phyloP scores from a whole-genome alignment of 306 rosid species.

The Gastrolobium bilobum region DNA sequence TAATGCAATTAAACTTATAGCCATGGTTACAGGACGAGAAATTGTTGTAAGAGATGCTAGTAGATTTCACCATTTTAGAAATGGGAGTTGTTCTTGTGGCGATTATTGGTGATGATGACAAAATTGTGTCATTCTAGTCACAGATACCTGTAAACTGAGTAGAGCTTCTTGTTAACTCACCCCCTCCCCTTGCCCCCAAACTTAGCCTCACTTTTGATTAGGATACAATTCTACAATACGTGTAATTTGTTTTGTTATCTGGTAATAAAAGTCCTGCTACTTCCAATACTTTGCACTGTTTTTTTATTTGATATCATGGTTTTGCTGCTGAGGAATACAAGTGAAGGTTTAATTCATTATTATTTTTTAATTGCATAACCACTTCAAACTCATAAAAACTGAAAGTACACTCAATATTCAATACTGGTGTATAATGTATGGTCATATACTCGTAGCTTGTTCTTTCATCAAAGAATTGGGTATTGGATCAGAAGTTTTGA shows the following conservation, averaged over 20 bases:
- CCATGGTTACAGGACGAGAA: slow-evolving; percentile 72
- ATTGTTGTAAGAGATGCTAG: slow-evolving; percentile 85
- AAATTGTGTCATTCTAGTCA: slow-evolving; percentile 25
- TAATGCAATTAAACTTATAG: slow-evolving; percentile 75
- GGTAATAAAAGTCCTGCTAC: slow-evolving; percentile 3
- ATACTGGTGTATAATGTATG: too few species aligned
- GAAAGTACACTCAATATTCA: too few species aligned
- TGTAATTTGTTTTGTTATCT: neutral
- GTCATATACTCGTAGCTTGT: too few species aligned
- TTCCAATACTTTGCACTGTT: slow-evolving; percentile 20
- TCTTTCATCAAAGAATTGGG: too few species aligned
- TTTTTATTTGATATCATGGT: slow-evolving; percentile 22
- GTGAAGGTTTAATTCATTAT: neutral
- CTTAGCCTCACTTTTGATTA: slow-evolving; percentile 23
- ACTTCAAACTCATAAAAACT: too few species aligned
- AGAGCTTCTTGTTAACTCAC: slow-evolving; percentile 33
- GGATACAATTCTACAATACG: slow-evolving; percentile 19
- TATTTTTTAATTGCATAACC: too few species aligned
- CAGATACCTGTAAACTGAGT: neutral
- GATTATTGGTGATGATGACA: slow-evolving; percentile 78
- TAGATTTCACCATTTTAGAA: slow-evolving; percentile 87
- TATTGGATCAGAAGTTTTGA: too few species aligned
- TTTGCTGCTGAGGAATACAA: slow-evolving; percentile 11
- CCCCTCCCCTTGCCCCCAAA: slow-evolving; percentile 3
- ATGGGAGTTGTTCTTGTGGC: slow-evolving; percentile 92